phyloP scores from a whole-genome alignment of 2,329 filamentous ascomycete species.

The Pseudogymnoascus sp. region DNA sequence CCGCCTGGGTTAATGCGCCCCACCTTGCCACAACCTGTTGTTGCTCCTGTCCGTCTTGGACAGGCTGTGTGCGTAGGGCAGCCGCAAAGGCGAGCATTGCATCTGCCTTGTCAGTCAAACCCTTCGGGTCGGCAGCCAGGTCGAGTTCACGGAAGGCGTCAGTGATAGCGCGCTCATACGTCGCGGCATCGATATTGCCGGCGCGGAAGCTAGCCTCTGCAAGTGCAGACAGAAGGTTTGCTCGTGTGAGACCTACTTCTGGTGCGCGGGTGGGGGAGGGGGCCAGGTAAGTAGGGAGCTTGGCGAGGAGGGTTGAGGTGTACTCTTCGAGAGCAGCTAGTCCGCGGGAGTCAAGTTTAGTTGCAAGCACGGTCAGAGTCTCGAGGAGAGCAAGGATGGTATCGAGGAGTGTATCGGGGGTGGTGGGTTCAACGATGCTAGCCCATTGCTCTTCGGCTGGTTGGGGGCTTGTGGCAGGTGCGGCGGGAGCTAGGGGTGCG shows the following conservation, averaged over 20 bases:
- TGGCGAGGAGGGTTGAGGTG: slow-evolving; percentile 43
- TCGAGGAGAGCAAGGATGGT: slow-evolving; percentile 58
- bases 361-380: slow-evolving; percentile 42
- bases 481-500: slow-evolving; percentile 10
- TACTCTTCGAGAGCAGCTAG: slow-evolving; percentile 53
- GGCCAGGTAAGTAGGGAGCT: slow-evolving; percentile 44
- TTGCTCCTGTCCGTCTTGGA: slow-evolving; percentile 27
- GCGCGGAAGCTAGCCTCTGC: slow-evolving; percentile 50
- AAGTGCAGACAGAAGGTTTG: slow-evolving; percentile 48
- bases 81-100: slow-evolving; percentile 46
- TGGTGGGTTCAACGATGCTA: slow-evolving; percentile 58
- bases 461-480: slow-evolving; percentile 11
- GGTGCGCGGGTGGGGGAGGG: slow-evolving; percentile 35
- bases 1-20: slow-evolving; percentile 44
- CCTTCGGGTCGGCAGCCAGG: slow-evolving; percentile 37
- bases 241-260: slow-evolving; percentile 47
- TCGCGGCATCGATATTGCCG: slow-evolving; percentile 40
- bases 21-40: slow-evolving; percentile 36
- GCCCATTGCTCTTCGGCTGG: slow-evolving; percentile 52
- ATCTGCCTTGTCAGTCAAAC: slow-evolving; percentile 48
- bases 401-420: slow-evolving; percentile 57
- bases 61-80: slow-evolving; percentile 15
- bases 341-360: slow-evolving; percentile 31
- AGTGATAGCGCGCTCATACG: slow-evolving; percentile 42
- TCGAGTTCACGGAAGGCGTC: slow-evolving; percentile 35